Base-by-base conservation (phyloP, 164 flowering plant species). In the Aristolochia fimbriata region DNA sequence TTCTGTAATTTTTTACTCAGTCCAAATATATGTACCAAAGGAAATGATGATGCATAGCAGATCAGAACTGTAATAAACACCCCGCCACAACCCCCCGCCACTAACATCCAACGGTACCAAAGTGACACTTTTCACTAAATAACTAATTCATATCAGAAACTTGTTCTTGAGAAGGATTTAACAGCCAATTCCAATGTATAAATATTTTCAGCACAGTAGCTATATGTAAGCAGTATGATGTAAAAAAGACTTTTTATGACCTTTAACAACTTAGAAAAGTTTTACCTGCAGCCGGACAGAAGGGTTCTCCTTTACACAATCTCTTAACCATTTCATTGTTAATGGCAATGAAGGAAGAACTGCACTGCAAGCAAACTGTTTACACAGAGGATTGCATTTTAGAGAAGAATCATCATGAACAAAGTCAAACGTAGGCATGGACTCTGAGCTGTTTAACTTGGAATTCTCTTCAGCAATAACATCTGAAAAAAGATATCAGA, bases 311-410 rank as follows among this genome's bases (percentile, higher is more conserved):
- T 63, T 74, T 2, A 77, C 86, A 70, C 78, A 76, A 60, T 87
- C 83, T 63, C 92, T 79, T 62, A 90, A 65, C 94, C 88, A 85
- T 60, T 78, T 80, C 56, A 90, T 77, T 65, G 95, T 69, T 74
- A 76, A 47, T 60, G 95, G 92, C 62, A 90, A 69, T 19, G 95
- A 83, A 49, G 97, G 82, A 55, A 85, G 72, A 47, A 85, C 95
- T 1, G 78, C 79, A 68, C 87, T 81, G 69, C 71, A 72, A 46
- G 74, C 21, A 33, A 68, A 71, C 50, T 58, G 20, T 21, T 75
- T 73, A 21, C 72, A 69, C 12, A 54, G 52, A 55, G 78, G 72
- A 66, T 48, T 58, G 73, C 76, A 68, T 63, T 61, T 73, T n/a
- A 49, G 65, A 56, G 82, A 63, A 68, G 60, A 60, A 65, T 77